Conservation (phyloP, 1,284 basidiomycete species). For the Stygiomarasmius scandens region DNA sequence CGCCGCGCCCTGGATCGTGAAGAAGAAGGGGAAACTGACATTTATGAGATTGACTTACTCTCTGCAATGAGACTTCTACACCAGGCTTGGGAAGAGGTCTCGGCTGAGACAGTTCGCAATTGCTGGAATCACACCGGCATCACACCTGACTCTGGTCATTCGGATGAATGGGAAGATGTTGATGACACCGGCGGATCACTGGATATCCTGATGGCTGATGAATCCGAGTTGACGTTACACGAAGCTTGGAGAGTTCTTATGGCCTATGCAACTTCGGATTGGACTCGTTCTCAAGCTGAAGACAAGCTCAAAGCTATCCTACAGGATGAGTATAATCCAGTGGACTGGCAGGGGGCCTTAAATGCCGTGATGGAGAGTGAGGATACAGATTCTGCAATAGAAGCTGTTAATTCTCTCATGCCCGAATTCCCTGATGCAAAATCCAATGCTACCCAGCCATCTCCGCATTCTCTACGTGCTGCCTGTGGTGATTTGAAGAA, state of each 20-base stretch:
- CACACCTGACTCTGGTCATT: background rate
- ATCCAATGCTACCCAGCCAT: too few relatives aligned
- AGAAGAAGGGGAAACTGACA: conserved; percentile 22
- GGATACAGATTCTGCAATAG: too few relatives aligned
- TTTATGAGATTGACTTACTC: conserved; percentile 11
- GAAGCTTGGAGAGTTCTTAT: background rate
- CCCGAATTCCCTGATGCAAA: too few relatives aligned
- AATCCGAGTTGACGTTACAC: background rate
- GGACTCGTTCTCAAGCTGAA: background rate
- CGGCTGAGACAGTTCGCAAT: conserved; percentile 3
- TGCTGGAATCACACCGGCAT: conserved; percentile 12
- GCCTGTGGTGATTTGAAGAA: too few relatives aligned
- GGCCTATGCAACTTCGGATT: background rate
- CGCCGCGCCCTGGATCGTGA: conserved; percentile 27
- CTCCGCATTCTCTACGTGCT: too few relatives aligned
- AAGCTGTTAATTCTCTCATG: too few relatives aligned
- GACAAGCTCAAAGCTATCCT: background rate
- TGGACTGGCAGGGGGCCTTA: too few relatives aligned
- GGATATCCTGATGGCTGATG: background rate
- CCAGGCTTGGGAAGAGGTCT: conserved; percentile 8
- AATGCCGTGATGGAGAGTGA: too few relatives aligned
- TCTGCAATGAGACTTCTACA: background rate
- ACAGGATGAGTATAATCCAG: too few relatives aligned
- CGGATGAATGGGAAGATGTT: conserved; percentile 1
- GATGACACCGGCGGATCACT: background rate